Evolutionary conservation across 345 rosid genomes (phyloP), one percentile per base, ranked within the genome.

Genomic region (Salix brachista): DNA sequence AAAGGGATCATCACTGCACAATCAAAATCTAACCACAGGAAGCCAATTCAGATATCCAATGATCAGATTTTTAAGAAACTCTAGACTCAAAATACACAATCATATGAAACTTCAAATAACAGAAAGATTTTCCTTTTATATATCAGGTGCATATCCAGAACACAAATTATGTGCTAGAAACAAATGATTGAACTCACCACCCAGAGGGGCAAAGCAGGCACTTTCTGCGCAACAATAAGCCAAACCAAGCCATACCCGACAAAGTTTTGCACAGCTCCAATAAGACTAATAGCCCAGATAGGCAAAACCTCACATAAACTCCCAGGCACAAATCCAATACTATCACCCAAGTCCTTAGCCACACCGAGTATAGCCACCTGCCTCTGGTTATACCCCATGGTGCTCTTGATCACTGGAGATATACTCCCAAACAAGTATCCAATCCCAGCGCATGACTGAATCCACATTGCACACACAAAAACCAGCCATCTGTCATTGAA

Each of bases 351-450:
- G 81, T 91, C 95, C 78, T 93, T 93, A 58, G 97, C 97, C 56
- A 93, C 93, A 65, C 95, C 92, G 68, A 91, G 87, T 41, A 90
- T 68, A 81, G 97, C 92, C 69, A 91, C 81, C 75, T 93, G 90
- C 66, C 89, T 82, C 90, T 91, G 97, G 78, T 89, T 89, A 85
- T 93, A 91, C 52, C 90, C 91, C 79, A 90, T 74, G 56, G 87
- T 16, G 74, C 85, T 77, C 74, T 93, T 91, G 71, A 93, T 90
- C 65, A 81, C 91, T 2, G 95, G 98, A 0, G 98, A 93, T 78
- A 91, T 90, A 77, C 96, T 90, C 56, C 98, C 98, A 80, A 90
- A 91, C 80, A 93, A 69, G 85, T 91, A 91, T 11, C 97, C 95
- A 75, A 93, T 83, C 69, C 97, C 94, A 23, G 95, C 93, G 72